Conservation (phyloP, 163 green algal species). For the Dunaliella salina region DNA sequence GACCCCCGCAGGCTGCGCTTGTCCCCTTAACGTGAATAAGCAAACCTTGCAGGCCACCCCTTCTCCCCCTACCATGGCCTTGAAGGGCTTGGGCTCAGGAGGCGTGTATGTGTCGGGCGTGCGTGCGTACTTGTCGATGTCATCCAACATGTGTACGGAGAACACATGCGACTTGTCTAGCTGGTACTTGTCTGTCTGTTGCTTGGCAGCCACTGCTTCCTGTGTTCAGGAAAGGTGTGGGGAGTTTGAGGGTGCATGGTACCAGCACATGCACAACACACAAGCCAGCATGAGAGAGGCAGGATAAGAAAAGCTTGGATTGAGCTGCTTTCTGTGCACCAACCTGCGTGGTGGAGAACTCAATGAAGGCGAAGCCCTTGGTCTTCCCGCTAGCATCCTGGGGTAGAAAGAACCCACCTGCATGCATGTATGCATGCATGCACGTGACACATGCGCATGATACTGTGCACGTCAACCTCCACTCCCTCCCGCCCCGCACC, state of each 20-base stretch:
- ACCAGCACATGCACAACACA: not conserved
- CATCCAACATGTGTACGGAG: conserved; percentile 86
- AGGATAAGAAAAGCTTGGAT: not conserved
- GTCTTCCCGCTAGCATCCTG: conserved; percentile 67
- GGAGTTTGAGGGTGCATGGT: no score
- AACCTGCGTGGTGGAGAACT: conserved; percentile 71
- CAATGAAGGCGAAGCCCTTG: conserved; percentile 93
- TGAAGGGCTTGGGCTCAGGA: conserved; percentile 47
- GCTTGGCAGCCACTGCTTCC: conserved; percentile 47
- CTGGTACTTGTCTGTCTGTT: conserved; percentile 68
- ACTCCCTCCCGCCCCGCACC: no score
- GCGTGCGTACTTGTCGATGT: conserved; percentile 82
- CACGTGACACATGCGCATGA: no score
- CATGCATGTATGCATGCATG: conserved; percentile 13
- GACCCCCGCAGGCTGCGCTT: not conserved
- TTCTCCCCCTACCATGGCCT: conserved; percentile 36
- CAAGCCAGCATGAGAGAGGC: not conserved
- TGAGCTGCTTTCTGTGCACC: not conserved
- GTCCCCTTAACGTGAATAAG: not conserved
- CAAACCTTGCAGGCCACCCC: not conserved
- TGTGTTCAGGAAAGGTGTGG: not conserved
- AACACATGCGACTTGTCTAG: conserved; percentile 95
- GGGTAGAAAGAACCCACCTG: conserved; percentile 83
- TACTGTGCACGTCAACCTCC: no score
- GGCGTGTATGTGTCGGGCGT: conserved; percentile 76